Evolutionary conservation across 495 filamentous ascomycete species (phyloP).

Genomic region (Trichoderma asperelloides): DNA sequence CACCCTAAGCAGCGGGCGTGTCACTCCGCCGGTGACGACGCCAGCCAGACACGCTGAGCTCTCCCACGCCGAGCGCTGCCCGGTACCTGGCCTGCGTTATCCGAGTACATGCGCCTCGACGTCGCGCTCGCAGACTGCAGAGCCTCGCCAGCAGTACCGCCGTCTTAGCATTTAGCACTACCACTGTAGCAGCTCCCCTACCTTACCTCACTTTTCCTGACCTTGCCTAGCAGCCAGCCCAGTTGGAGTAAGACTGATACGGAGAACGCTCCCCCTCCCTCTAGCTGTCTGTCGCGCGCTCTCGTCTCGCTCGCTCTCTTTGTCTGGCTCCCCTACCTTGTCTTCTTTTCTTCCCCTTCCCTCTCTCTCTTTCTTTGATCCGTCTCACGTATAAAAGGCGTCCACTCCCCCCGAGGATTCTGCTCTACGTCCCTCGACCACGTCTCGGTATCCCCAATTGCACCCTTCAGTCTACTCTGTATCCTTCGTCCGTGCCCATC

Average conservation of each 20-base stretch:
- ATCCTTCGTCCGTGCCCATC: constrained; percentile 18
- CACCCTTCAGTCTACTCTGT: constrained; percentile 16
- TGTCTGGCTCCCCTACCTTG: not conserved
- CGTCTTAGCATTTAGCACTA: too few relatives aligned
- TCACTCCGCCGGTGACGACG: not conserved
- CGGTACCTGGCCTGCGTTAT: not conserved
- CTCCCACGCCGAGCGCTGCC: not conserved
- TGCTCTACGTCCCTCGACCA: not conserved
- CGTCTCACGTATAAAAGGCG: constrained; percentile 3
- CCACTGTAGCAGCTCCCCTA: constrained; percentile 2
- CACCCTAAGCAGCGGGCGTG: not conserved
- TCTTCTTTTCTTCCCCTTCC: constrained; percentile 2
- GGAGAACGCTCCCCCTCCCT: constrained; percentile 1
- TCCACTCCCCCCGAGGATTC: not conserved
- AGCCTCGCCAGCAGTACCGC: too few relatives aligned
- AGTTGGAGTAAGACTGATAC: not conserved
- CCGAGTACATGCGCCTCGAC: not conserved
- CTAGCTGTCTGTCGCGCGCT: not conserved
- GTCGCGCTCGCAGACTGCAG: too few relatives aligned
- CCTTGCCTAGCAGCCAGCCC: not conserved
- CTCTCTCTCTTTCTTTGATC: constrained; percentile 5
- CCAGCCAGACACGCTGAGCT: not conserved
- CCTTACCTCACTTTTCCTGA: not conserved
- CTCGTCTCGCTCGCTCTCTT: not conserved
- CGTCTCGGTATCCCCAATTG: constrained; percentile 15